Evolutionary conservation across 1,284 basidiomycete species (phyloP), one percentile per base, ranked within the genome.

Genomic region (Rhizopogon hawkerae): DNA sequence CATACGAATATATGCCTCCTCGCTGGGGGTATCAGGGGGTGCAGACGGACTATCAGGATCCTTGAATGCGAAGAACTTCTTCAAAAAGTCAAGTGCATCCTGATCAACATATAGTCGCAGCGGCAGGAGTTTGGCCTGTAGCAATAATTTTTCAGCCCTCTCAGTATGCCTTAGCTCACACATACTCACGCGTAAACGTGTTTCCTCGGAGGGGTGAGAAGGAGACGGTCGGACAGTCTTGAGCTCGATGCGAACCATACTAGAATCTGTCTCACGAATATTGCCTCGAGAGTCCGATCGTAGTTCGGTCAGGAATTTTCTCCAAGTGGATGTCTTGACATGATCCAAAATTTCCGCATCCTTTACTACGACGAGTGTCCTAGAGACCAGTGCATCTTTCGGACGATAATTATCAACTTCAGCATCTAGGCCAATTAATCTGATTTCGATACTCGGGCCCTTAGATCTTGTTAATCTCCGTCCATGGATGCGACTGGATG

Each of bases 241-340:
- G 35, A 98, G 62, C 60, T 95, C 91, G 6, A 96, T 69, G 24
- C 85, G 80, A n/a, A 92, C 80, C 95, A 98, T 98, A 60, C 89
- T 83, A 9, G 92, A 92, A 47, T 81, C 90, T 2, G 87, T 91
- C 68, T 96, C 90, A 29, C 92, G 78, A 5, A 91, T 72, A 58
- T 93, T 89, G 0, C 93, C 92, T 46, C 80, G 77, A 9, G 88
- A 83, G 66, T 92, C 90, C 1, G 85, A 76, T 44, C 84, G 79
- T 63, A 94, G 75, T 51, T 83, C 82, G 1, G 92, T 95, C 52
- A 98, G 70, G 65, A 98, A 98, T 62, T 93, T 97, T 66, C 85
- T 88, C 96, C 96, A 98, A 0, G 95, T 98, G 8, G 94, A 97
- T 0, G 94, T 94, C 72, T 92, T 93, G 74, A 98, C 92, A 62